Evolutionary conservation across 192 early-diverging fungal genomes (phyloP), one percentile per base, ranked within the genome.

Genomic region (Coemansia sp.): DNA sequence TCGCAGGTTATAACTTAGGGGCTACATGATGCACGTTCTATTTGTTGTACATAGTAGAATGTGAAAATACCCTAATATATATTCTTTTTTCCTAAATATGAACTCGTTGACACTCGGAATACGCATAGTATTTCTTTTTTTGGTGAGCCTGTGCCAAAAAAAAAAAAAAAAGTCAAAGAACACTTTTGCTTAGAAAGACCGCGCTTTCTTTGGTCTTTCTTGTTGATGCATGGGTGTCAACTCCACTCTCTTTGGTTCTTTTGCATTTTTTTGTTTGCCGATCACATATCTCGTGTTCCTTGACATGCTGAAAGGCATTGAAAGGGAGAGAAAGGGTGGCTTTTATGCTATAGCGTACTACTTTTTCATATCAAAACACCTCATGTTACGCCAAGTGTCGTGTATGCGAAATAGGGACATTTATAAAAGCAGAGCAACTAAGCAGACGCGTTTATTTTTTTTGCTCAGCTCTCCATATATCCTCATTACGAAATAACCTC

Each of bases 21-120:
- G 72, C 77, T 64, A 62, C 50, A 67, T 78, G 77, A 78, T 78
- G 77, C 77, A 74, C 77, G 35, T 78, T 78, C 68, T 78, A 68
- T 74, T 58, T 70, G 66, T 58, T 70, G 66, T 77, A 70, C 28
- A 78, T 70, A 68, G 33, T 76, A 78, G 77, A 74, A 78, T 73
- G 72, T 42, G 61, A 28, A 19, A 47, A 40, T 42, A 42, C 32
- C 8, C 42, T 19, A 68, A 61, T 40, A 68, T 61, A 68, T 33
- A 26, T 26, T 26, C 26, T 28, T 2, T n/a, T 53, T 2, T 53
- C 38, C 3, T 38, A 37, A 52, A 35, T 16, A 11, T 39, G 7
- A 11, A 62, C 32, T 44, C 4, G 8, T 46, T 50, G 30, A 7
- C 53, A 55, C 23, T 16, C 28, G 28, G 28, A 16, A 30, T 6